Conservation (phyloP, 192 early-diverging fungal genomes). For the Pilobolus umbonatus region DNA sequence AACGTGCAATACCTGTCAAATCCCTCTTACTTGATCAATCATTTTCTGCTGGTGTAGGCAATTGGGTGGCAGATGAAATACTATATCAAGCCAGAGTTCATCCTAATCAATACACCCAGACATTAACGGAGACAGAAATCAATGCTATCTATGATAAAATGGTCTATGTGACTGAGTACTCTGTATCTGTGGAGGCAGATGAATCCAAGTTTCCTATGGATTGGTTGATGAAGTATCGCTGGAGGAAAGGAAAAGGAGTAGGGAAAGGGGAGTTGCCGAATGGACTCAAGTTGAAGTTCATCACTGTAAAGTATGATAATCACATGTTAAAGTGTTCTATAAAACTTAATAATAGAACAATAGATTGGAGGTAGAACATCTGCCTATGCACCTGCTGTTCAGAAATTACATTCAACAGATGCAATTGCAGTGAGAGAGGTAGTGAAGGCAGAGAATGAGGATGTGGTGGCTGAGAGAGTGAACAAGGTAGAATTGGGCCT, state of each 20-base stretch:
- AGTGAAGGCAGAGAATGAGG: background rate
- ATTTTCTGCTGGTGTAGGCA: constrained; percentile 78
- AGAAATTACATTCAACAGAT: background rate
- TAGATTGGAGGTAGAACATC: constrained; percentile 13
- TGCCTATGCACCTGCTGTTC: background rate
- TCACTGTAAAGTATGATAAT: too few species aligned
- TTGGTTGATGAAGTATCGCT: constrained; percentile 80
- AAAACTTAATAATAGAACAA: too few species aligned
- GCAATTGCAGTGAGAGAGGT: background rate
- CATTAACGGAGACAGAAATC: constrained; percentile 47
- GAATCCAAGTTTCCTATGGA: constrained; percentile 53
- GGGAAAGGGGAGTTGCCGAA: constrained; percentile 41
- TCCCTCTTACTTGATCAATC: constrained; percentile 69
- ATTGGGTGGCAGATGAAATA: constrained; percentile 86
- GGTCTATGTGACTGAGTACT: constrained; percentile 41
- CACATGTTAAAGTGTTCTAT: too few species aligned
- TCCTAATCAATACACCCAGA: constrained; percentile 50
- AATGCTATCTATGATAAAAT: constrained; percentile 42
- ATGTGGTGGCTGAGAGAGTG: background rate
- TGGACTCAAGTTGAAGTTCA: constrained; percentile 58
- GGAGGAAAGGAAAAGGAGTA: constrained; percentile 56
- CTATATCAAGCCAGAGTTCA: constrained; percentile 72
- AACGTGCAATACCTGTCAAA: constrained; percentile 59
- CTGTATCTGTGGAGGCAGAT: constrained; percentile 67
- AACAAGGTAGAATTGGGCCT: background rate